These are phyloP conservation scores for Zychaea mexicana DNA, from an alignment of 371 early-diverging fungal genomes.

Conservation along the genomic window DNA sequence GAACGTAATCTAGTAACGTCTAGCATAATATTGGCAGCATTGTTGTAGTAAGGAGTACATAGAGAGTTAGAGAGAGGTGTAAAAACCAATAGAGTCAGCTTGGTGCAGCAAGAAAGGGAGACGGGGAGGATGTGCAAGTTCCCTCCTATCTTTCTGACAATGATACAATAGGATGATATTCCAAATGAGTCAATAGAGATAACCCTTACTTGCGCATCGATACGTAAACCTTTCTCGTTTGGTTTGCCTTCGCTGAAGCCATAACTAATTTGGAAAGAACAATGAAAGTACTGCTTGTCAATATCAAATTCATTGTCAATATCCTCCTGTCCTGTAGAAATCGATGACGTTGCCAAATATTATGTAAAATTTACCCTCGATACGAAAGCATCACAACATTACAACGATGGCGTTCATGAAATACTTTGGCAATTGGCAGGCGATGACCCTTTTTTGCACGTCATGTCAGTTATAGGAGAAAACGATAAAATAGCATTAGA, in stretches of 20 bases:
- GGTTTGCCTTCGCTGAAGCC: slow-evolving; percentile 87
- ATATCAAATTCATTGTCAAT: too few relatives aligned
- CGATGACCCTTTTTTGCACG: slow-evolving; percentile 73
- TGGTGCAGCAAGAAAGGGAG: neutral
- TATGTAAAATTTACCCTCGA: slow-evolving; percentile 69
- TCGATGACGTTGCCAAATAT: too few relatives aligned
- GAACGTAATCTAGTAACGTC: slow-evolving; percentile 85
- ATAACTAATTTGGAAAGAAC: slow-evolving; percentile 60
- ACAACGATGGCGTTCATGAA: slow-evolving; percentile 68
- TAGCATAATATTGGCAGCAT: slow-evolving; percentile 26
- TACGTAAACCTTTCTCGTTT: slow-evolving; percentile 83
- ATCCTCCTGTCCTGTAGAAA: too few relatives aligned
- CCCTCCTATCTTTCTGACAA: neutral
- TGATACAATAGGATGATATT: too few relatives aligned
- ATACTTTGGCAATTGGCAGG: slow-evolving; percentile 80
- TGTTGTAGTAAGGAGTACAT: too few relatives aligned
- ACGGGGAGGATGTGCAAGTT: neutral
- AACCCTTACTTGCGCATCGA: slow-evolving; percentile 86
- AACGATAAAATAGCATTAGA: neutral
- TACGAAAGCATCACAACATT: slow-evolving; percentile 97
- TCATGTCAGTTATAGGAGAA: neutral
- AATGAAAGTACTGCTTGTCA: too few relatives aligned
- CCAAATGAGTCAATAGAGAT: too few relatives aligned
- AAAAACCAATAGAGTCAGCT: too few relatives aligned
- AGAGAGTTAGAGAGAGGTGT: too few relatives aligned